Conservation (phyloP, 495 filamentous ascomycete species). For the Podospora didyma region DNA sequence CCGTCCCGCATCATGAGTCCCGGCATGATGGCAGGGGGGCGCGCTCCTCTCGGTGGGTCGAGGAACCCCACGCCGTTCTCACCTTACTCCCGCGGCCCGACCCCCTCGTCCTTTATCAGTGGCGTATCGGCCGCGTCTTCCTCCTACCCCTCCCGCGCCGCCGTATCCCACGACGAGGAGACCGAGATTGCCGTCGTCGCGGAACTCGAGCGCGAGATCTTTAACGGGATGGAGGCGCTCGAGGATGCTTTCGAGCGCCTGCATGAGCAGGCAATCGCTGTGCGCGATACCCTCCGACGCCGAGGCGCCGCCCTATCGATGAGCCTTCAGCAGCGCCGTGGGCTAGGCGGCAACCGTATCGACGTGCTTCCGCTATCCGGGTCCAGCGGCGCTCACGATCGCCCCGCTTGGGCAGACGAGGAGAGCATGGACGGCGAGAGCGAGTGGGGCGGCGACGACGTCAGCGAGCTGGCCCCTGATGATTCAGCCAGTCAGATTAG, state of each 20-base stretch:
- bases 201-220: slow-evolving; percentile 91
- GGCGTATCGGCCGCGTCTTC: slow-evolving; percentile 34
- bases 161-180: slow-evolving; percentile 88
- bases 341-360: slow-evolving; percentile 19
- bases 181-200: slow-evolving; percentile 85
- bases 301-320: slow-evolving; percentile 75
- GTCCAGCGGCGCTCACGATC: slow-evolving; percentile 36
- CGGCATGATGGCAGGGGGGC: not conserved
- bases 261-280: slow-evolving; percentile 75
- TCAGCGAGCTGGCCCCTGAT: slow-evolving; percentile 70
- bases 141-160: slow-evolving; percentile 32
- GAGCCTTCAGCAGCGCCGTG: slow-evolving; percentile 65
- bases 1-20: slow-evolving; percentile 27
- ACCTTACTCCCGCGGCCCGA: slow-evolving; percentile 37
- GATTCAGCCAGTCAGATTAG: slow-evolving; percentile 85
- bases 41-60: slow-evolving; percentile 20
- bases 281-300: slow-evolving; percentile 74
- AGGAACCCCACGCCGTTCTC: slow-evolving; percentile 31
- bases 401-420: slow-evolving; percentile 43
- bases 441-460: slow-evolving; percentile 63
- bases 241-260: slow-evolving; percentile 94
- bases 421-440: slow-evolving; percentile 51
- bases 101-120: slow-evolving; percentile 46
- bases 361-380: slow-evolving; percentile 41
- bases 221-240: slow-evolving; percentile 85